A percentile compares a stretch with the other conserved stretches of the same genome.
These are phyloP conservation scores for Penicillium glabrum DNA, from an alignment of 2,329 filamentous ascomycete species.

Conservation along the genomic window DNA sequence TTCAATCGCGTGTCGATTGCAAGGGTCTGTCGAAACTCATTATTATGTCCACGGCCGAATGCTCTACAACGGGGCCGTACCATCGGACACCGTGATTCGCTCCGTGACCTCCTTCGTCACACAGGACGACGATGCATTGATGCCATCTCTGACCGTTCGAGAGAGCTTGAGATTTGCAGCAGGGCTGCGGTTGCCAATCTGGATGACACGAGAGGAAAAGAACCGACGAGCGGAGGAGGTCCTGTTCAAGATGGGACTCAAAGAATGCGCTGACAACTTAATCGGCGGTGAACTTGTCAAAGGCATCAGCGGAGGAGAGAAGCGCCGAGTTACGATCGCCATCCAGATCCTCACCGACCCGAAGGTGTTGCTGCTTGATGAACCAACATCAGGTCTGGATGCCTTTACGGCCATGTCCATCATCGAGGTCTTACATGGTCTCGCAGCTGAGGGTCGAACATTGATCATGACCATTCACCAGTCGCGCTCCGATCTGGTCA, in stretches of 20 bases:
- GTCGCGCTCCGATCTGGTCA: slow-evolving; percentile 70
- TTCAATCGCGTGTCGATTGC: slow-evolving; percentile 67
- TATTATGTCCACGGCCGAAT: slow-evolving; percentile 65
- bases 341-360: slow-evolving; percentile 76
- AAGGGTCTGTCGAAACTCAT: slow-evolving; percentile 60
- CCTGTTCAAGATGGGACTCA: slow-evolving; percentile 71
- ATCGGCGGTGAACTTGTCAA: slow-evolving; percentile 72
- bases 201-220: slow-evolving; percentile 70
- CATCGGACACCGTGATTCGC: slow-evolving; percentile 67
- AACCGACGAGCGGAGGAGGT: slow-evolving; percentile 67
- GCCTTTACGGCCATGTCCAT: slow-evolving; percentile 77
- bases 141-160: slow-evolving; percentile 72
- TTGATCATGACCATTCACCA: slow-evolving; percentile 78
- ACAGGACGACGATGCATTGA: slow-evolving; percentile 73
- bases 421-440: slow-evolving; percentile 68
- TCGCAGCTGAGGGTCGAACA: slow-evolving; percentile 72
- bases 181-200: slow-evolving; percentile 67
- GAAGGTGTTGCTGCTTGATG: slow-evolving; percentile 69
- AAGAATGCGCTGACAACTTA: slow-evolving; percentile 74
- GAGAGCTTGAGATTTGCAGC: slow-evolving; percentile 73
- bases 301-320: slow-evolving; percentile 78
- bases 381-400: slow-evolving; percentile 74
- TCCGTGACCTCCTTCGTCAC: slow-evolving; percentile 76
- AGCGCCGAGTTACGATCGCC: slow-evolving; percentile 73
- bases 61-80: slow-evolving; percentile 68